phyloP scores from a whole-genome alignment of 805 yeast genomes.

The Yarrowia yakushimensis region DNA sequence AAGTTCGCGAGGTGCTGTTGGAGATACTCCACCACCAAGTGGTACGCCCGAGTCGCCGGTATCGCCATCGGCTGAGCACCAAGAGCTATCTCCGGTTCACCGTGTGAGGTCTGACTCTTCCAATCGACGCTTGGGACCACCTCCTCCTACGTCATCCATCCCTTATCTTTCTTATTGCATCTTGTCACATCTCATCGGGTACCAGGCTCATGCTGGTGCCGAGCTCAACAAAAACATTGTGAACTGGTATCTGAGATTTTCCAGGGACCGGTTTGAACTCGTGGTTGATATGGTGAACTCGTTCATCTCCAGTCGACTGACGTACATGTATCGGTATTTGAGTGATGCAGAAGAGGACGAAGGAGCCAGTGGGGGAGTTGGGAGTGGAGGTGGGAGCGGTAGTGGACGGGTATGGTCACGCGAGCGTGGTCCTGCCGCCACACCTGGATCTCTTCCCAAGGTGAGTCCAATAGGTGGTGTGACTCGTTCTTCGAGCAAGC shows the following conservation, averaged over 20 bases:
- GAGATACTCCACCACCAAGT: neutral
- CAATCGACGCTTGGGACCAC: neutral
- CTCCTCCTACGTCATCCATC: neutral
- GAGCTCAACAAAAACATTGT: slow-evolving; percentile 23
- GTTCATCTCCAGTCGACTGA: neutral
- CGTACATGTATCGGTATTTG: neutral
- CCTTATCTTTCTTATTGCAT: slow-evolving; percentile 14
- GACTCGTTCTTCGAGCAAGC: neutral
- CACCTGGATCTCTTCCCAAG: neutral
- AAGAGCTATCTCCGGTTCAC: neutral
- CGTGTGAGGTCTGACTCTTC: neutral
- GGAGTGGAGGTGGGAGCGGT: neutral
- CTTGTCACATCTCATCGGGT: slow-evolving; percentile 1
- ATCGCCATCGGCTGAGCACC: neutral
- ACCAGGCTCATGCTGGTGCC: slow-evolving; percentile 10
- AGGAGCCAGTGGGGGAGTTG: neutral
- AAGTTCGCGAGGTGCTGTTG: neutral
- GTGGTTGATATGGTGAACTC: slow-evolving; percentile 15
- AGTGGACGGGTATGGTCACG: neutral
- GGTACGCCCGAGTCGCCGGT: neutral
- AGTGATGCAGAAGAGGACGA: slow-evolving; percentile 3
- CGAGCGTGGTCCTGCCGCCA: neutral
- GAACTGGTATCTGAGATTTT: slow-evolving; percentile 11
- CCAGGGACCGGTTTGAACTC: neutral
- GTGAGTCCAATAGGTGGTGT: neutral